Percentiles rank a stretch among this genome's conserved stretches.
These are phyloP conservation scores for Tremella yokohamensis DNA, from an alignment of 768 basidiomycete genomes.

Conservation along the genomic window DNA sequence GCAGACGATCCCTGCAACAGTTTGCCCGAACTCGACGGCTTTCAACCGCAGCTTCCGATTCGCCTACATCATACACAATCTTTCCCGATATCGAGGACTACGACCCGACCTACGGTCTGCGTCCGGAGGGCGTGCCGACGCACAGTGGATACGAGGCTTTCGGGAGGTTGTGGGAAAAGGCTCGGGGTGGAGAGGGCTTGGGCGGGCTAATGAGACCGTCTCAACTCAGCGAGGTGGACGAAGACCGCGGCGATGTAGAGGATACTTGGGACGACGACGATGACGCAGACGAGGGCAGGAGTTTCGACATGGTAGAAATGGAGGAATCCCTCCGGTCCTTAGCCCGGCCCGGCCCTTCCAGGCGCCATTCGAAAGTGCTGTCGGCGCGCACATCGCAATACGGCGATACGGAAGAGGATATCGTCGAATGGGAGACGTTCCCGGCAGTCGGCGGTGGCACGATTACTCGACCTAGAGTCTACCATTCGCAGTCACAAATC, in stretches of 20 bases:
- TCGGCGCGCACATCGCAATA: conserved; percentile 7
- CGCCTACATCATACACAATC: conserved; percentile 51
- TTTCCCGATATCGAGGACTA: conserved; percentile 76
- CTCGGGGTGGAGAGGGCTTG: conserved; percentile 43
- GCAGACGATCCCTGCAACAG: conserved; percentile 17
- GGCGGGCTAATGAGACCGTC: conserved; percentile 52
- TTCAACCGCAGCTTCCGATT: conserved; percentile 36
- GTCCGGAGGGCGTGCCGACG: conserved; percentile 81
- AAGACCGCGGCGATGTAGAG: conserved; percentile 52
- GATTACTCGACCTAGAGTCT: conserved; percentile 76
- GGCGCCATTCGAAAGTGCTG: conserved; percentile 13
- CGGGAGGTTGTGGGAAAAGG: conserved; percentile 60
- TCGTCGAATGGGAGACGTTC: conserved; percentile 74
- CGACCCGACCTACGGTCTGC: conserved; percentile 92
- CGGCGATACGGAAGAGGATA: conserved; percentile 51
- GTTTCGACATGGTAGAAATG: conserved; percentile 45
- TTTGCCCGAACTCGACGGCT: conserved; percentile 20
- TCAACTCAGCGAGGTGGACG: conserved; percentile 53
- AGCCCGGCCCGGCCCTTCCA: not conserved
- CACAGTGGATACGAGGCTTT: conserved; percentile 79
- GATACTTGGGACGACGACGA: conserved; percentile 31
- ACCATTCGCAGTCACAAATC: conserved; percentile 78
- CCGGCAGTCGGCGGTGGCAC: conserved; percentile 89
- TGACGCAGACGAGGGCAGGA: conserved; percentile 17
- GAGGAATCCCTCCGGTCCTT: conserved; percentile 25